Percentiles rank a stretch among this genome's conserved stretches.
Conservation (phyloP, 73 alveolate species). For the Tetrahymena malaccensis region DNA sequence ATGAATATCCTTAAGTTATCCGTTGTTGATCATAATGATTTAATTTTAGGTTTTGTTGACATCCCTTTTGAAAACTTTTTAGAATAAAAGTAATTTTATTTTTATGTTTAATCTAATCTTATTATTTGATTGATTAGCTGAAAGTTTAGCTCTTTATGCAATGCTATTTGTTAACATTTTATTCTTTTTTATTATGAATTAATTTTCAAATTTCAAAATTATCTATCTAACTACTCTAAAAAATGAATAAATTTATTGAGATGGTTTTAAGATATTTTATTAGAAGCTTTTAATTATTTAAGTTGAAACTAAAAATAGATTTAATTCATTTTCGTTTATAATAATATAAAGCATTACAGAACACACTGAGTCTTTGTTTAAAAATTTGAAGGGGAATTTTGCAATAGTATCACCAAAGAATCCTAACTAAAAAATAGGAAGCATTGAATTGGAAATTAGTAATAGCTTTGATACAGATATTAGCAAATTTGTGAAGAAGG, state of each 20-base stretch:
- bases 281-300: not conserved
- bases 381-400: not conserved
- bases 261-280: not conserved
- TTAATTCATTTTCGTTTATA: too few relatives aligned
- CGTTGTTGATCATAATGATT: not conserved
- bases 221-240: too few relatives aligned
- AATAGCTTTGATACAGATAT: not conserved
- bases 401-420: not conserved
- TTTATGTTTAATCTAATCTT: too few relatives aligned
- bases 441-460: not conserved
- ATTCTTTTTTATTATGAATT: too few relatives aligned
- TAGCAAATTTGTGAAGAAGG: not conserved
- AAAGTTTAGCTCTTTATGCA: not conserved
- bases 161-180: too few relatives aligned
- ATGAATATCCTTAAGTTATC: not conserved
- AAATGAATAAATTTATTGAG: too few relatives aligned
- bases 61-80: not conserved
- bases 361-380: not conserved
- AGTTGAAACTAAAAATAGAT: too few relatives aligned
- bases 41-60: not conserved
- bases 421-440: not conserved
- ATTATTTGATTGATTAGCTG: too few relatives aligned
- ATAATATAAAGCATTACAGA: not conserved
- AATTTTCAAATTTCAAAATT: too few relatives aligned
- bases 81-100: not conserved